Conservation (phyloP, 1,284 basidiomycete species). For the Pseudozyma thailandica region DNA sequence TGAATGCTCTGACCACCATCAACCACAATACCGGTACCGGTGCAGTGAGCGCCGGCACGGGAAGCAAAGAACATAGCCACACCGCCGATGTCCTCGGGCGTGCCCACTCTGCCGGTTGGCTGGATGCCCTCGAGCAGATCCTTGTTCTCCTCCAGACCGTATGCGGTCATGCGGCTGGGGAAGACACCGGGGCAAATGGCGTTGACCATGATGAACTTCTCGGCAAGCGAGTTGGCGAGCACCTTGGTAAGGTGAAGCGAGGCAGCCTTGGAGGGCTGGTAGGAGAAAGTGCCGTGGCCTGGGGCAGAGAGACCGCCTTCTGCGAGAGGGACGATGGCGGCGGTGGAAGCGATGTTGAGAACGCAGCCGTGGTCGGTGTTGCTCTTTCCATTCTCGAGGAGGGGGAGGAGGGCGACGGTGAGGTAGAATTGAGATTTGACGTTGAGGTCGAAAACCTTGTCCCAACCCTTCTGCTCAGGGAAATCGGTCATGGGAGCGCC, state of each 20-base stretch:
- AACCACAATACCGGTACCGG: slow-evolving; percentile 75
- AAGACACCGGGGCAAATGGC: slow-evolving; percentile 83
- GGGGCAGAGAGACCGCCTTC: slow-evolving; percentile 72
- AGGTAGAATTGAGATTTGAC: slow-evolving; percentile 67
- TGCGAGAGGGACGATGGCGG: slow-evolving; percentile 74
- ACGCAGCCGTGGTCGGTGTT: slow-evolving; percentile 75
- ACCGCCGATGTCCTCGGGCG: slow-evolving; percentile 79
- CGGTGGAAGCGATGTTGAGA: slow-evolving; percentile 79
- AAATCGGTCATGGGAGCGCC: slow-evolving; percentile 79
- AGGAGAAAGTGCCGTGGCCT: slow-evolving; percentile 82
- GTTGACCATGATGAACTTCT: slow-evolving; percentile 74
- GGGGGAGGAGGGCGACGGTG: slow-evolving; percentile 64
- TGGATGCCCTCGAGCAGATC: slow-evolving; percentile 61
- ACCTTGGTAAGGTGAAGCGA: slow-evolving; percentile 83
- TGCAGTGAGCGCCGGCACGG: slow-evolving; percentile 78
- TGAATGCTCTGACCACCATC: slow-evolving; percentile 74
- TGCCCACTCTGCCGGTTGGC: slow-evolving; percentile 73
- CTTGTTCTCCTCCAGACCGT: slow-evolving; percentile 73
- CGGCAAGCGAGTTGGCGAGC: slow-evolving; percentile 77
- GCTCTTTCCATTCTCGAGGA: slow-evolving; percentile 58
- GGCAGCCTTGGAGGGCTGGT: slow-evolving; percentile 75
- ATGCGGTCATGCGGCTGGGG: slow-evolving; percentile 87
- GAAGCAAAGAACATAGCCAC: slow-evolving; percentile 79
- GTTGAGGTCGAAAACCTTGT: slow-evolving; percentile 69
- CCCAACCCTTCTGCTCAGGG: slow-evolving; percentile 79